A percentile compares a stretch with the other conserved stretches of the same genome.
These are phyloP conservation scores for Calocybe gambosa DNA, from an alignment of 1,284 basidiomycete species.

Conservation along the genomic window DNA sequence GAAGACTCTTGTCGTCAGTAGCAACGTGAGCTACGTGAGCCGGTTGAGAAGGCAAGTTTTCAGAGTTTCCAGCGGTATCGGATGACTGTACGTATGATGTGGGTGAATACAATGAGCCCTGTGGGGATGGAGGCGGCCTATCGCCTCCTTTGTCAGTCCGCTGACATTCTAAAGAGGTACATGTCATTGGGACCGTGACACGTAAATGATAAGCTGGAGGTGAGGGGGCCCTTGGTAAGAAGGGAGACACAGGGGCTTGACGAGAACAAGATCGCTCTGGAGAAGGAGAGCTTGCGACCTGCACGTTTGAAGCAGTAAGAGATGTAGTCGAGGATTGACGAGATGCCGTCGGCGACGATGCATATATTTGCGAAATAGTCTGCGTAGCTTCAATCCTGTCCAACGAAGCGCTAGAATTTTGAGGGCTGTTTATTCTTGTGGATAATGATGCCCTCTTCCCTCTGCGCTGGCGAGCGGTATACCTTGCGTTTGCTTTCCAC, in stretches of 20 bases:
- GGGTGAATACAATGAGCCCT: not conserved
- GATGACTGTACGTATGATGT: slow-evolving; percentile 1
- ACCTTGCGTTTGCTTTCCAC: slow-evolving; percentile 57
- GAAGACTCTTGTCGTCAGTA: slow-evolving; percentile 64
- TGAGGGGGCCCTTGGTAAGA: slow-evolving; percentile 5
- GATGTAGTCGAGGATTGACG: slow-evolving; percentile 15
- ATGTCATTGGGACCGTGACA: slow-evolving; percentile 16
- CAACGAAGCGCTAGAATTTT: slow-evolving; percentile 21
- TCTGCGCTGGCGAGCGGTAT: slow-evolving; percentile 49
- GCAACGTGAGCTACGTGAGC: slow-evolving; percentile 58
- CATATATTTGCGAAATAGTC: slow-evolving; percentile 1
- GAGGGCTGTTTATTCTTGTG: slow-evolving; percentile 19
- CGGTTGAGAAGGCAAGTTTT: slow-evolving; percentile 1
- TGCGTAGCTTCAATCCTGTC: slow-evolving; percentile 8
- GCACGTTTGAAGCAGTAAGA: slow-evolving; percentile 6
- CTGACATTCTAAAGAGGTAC: slow-evolving; percentile 12
- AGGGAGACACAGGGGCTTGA: not conserved
- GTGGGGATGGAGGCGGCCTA: slow-evolving; percentile 1
- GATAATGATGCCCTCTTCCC: slow-evolving; percentile 27
- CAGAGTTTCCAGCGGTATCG: slow-evolving; percentile 1
- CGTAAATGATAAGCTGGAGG: slow-evolving; percentile 31
- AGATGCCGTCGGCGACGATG: slow-evolving; percentile 9
- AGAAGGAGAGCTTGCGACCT: not conserved
- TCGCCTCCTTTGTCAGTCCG: not conserved
- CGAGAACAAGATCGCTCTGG: slow-evolving; percentile 1